phyloP scores from a whole-genome alignment of 495 filamentous ascomycete genomes.

The Lophiostoma macrostomum region DNA sequence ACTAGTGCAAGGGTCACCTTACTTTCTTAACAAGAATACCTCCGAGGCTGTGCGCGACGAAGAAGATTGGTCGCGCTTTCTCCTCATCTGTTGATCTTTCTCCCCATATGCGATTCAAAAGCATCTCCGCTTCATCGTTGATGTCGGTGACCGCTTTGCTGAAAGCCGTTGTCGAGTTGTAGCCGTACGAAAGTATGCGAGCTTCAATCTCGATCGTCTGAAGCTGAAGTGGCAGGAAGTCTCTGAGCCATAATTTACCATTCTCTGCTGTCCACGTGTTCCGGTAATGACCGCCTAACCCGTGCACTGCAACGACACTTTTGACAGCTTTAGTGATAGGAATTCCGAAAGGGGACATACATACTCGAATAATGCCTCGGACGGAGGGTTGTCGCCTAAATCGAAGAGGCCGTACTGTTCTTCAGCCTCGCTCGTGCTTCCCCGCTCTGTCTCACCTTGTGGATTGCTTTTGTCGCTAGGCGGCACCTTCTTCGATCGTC shows the following conservation, averaged over 20 bases:
- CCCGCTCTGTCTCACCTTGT: too few species aligned
- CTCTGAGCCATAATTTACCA: constrained; percentile 48
- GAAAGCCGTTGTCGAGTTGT: constrained; percentile 43
- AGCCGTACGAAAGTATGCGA: constrained; percentile 52
- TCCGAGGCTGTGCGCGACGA: constrained; percentile 34
- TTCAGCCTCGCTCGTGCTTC: too few species aligned
- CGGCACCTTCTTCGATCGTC: too few species aligned
- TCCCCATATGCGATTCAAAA: constrained; percentile 41
- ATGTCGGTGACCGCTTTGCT: constrained; percentile 28
- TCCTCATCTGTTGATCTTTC: constrained; percentile 32
- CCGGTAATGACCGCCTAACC: constrained; percentile 46
- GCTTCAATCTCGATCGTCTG: constrained; percentile 45
- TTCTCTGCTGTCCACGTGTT: constrained; percentile 50
- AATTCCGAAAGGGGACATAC: too few species aligned
- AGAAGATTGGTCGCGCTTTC: constrained; percentile 31
- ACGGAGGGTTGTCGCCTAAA: too few species aligned
- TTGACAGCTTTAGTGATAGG: too few species aligned
- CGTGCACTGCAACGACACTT: constrained; percentile 52
- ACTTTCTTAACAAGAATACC: constrained; percentile 33
- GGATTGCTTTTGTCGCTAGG: too few species aligned
- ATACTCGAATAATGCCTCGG: too few species aligned
- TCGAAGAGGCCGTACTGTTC: too few species aligned
- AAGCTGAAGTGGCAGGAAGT: constrained; percentile 49
- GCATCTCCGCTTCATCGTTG: constrained; percentile 34
- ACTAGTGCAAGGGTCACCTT: too few species aligned